Conservation (phyloP, 2,329 filamentous ascomycete species). For the Colletotrichum cordylinicola region DNA sequence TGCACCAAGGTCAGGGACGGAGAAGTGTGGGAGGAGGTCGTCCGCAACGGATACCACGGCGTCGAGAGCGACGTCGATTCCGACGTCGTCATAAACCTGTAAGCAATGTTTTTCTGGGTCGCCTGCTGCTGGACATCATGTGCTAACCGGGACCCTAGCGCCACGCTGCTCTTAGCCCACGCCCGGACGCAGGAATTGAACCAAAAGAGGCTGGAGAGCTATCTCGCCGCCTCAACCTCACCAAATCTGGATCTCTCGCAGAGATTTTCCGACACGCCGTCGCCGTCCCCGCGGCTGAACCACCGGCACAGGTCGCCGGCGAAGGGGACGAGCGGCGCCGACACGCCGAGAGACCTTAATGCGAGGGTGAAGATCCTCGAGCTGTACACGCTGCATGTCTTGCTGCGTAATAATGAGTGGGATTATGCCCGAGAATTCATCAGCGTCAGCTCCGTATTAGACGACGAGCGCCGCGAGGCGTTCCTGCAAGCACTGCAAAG, state of each 20-base stretch:
- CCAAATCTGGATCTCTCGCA: conserved; percentile 76
- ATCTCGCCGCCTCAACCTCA: conserved; percentile 78
- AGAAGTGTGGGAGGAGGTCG: conserved; percentile 92
- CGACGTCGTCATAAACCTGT: conserved; percentile 92
- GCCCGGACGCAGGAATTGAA: conserved; percentile 83
- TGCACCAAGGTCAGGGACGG: conserved; percentile 88
- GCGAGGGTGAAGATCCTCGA: conserved; percentile 91
- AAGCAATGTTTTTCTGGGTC: conserved; percentile 36
- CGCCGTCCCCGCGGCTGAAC: conserved; percentile 38
- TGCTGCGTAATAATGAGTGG: conserved; percentile 95
- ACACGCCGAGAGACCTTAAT: conserved; percentile 84
- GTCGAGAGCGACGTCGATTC: conserved; percentile 90
- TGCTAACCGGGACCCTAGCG: conserved; percentile 54
- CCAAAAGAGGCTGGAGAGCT: conserved; percentile 87
- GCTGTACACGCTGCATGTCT: conserved; percentile 91
- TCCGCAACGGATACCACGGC: conserved; percentile 85
- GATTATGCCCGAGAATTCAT: conserved; percentile 95
- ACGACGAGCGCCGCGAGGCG: conserved; percentile 88
- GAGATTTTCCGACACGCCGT: conserved; percentile 58
- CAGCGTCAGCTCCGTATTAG: conserved; percentile 81
- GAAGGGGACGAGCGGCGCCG: conserved; percentile 66
- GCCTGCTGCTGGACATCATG: background rate
- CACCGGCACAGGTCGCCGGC: conserved; percentile 51
- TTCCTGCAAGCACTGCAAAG: conserved; percentile 87
- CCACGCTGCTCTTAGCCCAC: conserved; percentile 89